Evolutionary conservation across 768 basidiomycete genomes (phyloP), one percentile per base, ranked within the genome.

Genomic region (Mycena capillaripes): DNA sequence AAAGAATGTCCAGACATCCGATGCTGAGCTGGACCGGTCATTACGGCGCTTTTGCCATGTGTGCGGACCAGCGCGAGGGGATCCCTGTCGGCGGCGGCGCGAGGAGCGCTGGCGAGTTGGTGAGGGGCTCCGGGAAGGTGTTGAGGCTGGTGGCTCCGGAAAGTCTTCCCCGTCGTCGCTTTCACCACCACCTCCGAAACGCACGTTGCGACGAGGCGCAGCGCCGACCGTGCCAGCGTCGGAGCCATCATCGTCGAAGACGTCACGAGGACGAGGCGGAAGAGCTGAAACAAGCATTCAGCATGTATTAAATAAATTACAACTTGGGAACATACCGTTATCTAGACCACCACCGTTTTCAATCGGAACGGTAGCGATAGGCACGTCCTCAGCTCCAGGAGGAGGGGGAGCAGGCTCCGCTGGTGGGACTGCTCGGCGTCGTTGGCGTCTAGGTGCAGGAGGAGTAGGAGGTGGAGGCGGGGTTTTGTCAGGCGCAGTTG

Each of bases 1-100:
- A 48, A 68, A 68, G 27, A 68, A 68, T 21, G 58, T 68, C 66
- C 66, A 68, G n/a, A 68, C 66, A 29, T 68, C 66, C 14, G 10
- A 27, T 12, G 58, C 66, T 6, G 21, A 8, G 11, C 53, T 27
- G 17, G 52, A 55, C 42, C 55, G 38, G 57, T n/a, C 44, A 6
- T 8, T 46, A 2, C 16, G 7, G 32, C 25, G n/a, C 21, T 34
- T 32, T 21, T 36, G 56, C 38, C 27, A 36, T 27, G 46, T 19
- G 30, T 68, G 66, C 4, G 66, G 66, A 16, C 66, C 66, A 19
- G 46, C 66, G 7, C 46, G 57, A 46, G 66, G 66, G 6, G 57
- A 68, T 58, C 36, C 23, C n/a, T 19, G 66, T 27, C 50, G 57
- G 10, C 66, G 65, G 40, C 56, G 46, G 58, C 16, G 57, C 19